Base-by-base conservation (phyloP, 1,284 basidiomycete species). In the Pholiota adiposa region DNA sequence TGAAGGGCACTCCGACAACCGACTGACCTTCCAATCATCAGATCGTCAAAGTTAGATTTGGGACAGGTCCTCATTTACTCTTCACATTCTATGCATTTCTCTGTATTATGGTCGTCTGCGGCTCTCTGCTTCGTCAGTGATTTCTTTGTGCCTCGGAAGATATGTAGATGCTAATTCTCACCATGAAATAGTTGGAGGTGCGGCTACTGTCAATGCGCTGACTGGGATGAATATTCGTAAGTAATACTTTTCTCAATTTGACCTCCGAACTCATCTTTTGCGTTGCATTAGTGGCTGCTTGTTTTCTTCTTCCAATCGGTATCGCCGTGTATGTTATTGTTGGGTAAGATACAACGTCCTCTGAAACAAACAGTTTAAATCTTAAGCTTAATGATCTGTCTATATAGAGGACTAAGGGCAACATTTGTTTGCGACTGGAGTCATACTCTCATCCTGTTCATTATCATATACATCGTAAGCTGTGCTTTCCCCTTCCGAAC, bases 371-470 rank as follows among this genome's bases (percentile, higher is more conserved):
- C 9, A 18, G 5, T 19, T 44, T 9, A 4, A 34, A 1, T 33
- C 27, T 2, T 41, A 4, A 9, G n/a, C 36, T 31, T 3, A 43
- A 5, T 40, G 29, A 36, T 21, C 14, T 7, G 29, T 50, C 27
- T 14, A n/a, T 23, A 40, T 11, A 51, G 56, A 41, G 59, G 59
- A 7, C 23, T 56, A 0, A 41, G 59, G 14, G 40, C 59, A 4
- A 60, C 59, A n/a, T 53, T 60, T 7, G 38, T 56, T 9, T 56
- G 54, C 9, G 54, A 60, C 27, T 63, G 63, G 41, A 71, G 67
- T 1, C 69, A 95, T 72, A 95, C 93, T 0, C 79, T 87, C 0
- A 87, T 92, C 12, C 83, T 96, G 18, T 92, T 93, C 69, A 83
- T 83, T 43, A 93, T 96, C 72, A 90, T 93, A n/a, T n/a, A n/a